These are phyloP conservation scores for Kwoniella shandongensis DNA, from an alignment of 768 basidiomycete species.

Conservation along the genomic window DNA sequence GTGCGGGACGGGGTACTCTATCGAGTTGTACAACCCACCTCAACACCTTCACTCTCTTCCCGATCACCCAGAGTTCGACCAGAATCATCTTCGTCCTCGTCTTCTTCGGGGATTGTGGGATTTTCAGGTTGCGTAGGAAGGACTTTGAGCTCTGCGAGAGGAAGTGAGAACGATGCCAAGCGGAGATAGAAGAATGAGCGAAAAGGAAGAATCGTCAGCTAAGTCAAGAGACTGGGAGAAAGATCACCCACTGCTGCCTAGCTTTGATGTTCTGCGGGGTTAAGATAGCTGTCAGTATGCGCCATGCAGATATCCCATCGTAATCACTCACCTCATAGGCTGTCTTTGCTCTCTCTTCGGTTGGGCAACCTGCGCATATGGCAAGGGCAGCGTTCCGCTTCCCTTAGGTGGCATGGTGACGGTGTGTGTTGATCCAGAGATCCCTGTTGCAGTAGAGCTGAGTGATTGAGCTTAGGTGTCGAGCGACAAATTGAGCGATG, in stretches of 20 bases:
- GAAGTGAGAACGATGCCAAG: not conserved
- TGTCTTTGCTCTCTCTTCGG: slow-evolving; percentile 48
- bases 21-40: slow-evolving; percentile 31
- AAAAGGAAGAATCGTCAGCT: not conserved
- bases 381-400: slow-evolving; percentile 43
- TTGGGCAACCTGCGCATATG: slow-evolving; percentile 46
- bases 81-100: slow-evolving; percentile 47
- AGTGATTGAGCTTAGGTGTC: too few species aligned
- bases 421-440: not conserved
- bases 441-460: too few species aligned
- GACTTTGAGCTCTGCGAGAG: slow-evolving; percentile 49
- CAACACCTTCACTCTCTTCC: slow-evolving; percentile 48
- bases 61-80: slow-evolving; percentile 19
- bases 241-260: slow-evolving; percentile 41
- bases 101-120: slow-evolving; percentile 42
- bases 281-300: not conserved
- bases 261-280: slow-evolving; percentile 50
- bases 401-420: slow-evolving; percentile 30
- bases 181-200: not conserved
- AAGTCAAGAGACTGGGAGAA: not conserved
- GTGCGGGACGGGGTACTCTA: not conserved
- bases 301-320: not conserved
- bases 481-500: too few species aligned
- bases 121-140: slow-evolving; percentile 49
- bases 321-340: slow-evolving; percentile 48